phyloP scores from a whole-genome alignment of 2,329 filamentous ascomycete genomes.

The Colletotrichum eremochloae region DNA sequence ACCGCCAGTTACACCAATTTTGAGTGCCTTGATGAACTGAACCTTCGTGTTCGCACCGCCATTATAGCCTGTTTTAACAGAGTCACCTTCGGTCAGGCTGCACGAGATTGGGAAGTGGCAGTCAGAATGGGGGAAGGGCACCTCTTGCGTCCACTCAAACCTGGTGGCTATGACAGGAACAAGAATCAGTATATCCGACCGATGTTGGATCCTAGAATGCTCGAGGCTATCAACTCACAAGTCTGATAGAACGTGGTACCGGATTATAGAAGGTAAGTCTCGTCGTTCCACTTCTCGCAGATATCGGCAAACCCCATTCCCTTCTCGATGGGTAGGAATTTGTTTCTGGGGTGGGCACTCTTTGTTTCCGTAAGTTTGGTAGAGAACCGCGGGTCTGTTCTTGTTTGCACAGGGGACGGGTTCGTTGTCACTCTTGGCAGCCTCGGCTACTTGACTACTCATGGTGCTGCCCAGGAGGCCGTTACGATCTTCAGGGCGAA shows the following conservation, averaged over 20 bases:
- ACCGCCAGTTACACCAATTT: constrained; percentile 46
- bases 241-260: not conserved
- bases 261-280: rapidly evolving
- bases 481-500: not conserved
- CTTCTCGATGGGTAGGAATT: not conserved
- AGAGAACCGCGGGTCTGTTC: not conserved
- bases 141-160: constrained; percentile 47
- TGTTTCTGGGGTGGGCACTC: not conserved
- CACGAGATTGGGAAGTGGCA: constrained; percentile 51
- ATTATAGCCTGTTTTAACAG: constrained; percentile 47
- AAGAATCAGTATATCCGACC: not conserved
- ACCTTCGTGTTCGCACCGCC: constrained; percentile 51
- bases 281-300: not conserved
- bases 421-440: not conserved
- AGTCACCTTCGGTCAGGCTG: constrained; percentile 47
- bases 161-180: constrained; percentile 34
- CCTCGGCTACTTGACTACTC: not conserved
- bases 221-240: not conserved
- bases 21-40: constrained; percentile 35
- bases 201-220: not conserved
- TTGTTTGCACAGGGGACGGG: not conserved
- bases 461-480: not conserved
- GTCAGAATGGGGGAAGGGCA: constrained; percentile 54
- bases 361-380: not conserved
- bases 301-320: not conserved